Evolutionary conservation across 257 asterid genomes (phyloP), one percentile per base, ranked within the genome.

Genomic region (Cordia subcordata): DNA sequence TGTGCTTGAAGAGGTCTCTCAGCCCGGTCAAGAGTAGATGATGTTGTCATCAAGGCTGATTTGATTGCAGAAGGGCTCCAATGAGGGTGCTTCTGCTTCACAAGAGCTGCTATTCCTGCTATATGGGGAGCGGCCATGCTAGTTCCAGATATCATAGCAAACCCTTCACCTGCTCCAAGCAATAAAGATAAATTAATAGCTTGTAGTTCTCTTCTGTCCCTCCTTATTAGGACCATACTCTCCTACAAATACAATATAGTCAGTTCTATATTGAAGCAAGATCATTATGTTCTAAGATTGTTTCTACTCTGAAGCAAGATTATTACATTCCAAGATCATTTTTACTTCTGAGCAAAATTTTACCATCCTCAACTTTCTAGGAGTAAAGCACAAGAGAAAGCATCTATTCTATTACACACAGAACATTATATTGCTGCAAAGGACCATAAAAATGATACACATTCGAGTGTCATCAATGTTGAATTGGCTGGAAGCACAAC

Each of bases 121-220:
- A 85, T 83, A 58, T 85, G 95, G 19, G 95, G 92, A 12, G 95
- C 86, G 52, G 95, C 95, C 95, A 85, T 85, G 88, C 95, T 85
- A 22, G 95, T 85, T 42, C 95, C 95, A 18, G 95, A 85, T 68
- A 85, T 77, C 86, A 85, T 68, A 5, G 95, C 95, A 63, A 85
- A 85, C 69, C 87, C 86, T 79, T 85, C 95, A 67, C 91, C 95
- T 85, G 88, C 35, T 69, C 67, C 64, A 54, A 65, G 39, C 55
- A 60, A 75, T 54, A 51, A 59, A 23, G 14, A 55, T 39, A 12
- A 17, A 27, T 42, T 11, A 33, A 20, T 20, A 12, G 39, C 18
- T 64, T 33, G 39, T 32, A 59, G 8, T 35, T n/a, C 49, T 21
- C 56, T 54, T 35, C 21, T 38, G 44, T 8, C 17, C 20, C 4